Percentiles rank a stretch among this genome's conserved stretches.
Conservation (phyloP, 805 yeast genomes). For the Candida tallmaniae region DNA sequence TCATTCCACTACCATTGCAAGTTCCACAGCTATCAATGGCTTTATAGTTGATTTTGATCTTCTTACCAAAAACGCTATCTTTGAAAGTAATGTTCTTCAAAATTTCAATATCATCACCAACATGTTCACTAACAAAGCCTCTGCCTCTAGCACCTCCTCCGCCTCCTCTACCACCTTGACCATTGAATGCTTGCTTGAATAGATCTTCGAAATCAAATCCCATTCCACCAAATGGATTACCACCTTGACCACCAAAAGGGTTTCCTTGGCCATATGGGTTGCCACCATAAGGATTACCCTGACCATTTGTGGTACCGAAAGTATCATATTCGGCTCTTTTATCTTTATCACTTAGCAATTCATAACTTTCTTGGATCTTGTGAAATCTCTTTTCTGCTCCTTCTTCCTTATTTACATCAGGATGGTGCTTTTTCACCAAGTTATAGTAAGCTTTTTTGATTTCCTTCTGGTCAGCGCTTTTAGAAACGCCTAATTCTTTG, state of each 20-base stretch:
- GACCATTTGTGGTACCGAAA: slow-evolving; percentile 67
- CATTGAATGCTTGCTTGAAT: slow-evolving; percentile 48
- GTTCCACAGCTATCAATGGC: slow-evolving; percentile 73
- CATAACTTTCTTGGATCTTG: slow-evolving; percentile 91
- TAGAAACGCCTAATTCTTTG: slow-evolving; percentile 71
- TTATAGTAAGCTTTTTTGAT: slow-evolving; percentile 94
- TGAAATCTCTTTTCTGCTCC: slow-evolving; percentile 89
- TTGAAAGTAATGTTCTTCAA: slow-evolving; percentile 70
- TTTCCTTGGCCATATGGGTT: slow-evolving; percentile 43
- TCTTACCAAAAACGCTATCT: slow-evolving; percentile 81
- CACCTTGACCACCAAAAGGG: slow-evolving; percentile 29
- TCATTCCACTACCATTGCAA: slow-evolving; percentile 85
- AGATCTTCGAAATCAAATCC: slow-evolving; percentile 44
- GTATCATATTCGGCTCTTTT: slow-evolving; percentile 89
- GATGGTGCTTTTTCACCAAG: slow-evolving; percentile 90
- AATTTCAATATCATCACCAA: slow-evolving; percentile 86
- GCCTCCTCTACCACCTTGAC: slow-evolving; percentile 27
- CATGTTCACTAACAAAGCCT: slow-evolving; percentile 66
- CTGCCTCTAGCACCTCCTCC: slow-evolving; percentile 37
- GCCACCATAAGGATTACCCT: slow-evolving; percentile 29
- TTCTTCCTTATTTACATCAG: slow-evolving; percentile 90
- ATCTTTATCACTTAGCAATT: slow-evolving; percentile 76
- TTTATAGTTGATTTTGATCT: slow-evolving; percentile 61
- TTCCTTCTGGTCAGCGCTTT: slow-evolving; percentile 67
- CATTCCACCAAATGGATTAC: slow-evolving; percentile 51